A percentile compares a stretch with the other conserved stretches of the same genome.
phyloP scores from a whole-genome alignment of 208 protist genomes.

The Wallacemonas collosoma region DNA sequence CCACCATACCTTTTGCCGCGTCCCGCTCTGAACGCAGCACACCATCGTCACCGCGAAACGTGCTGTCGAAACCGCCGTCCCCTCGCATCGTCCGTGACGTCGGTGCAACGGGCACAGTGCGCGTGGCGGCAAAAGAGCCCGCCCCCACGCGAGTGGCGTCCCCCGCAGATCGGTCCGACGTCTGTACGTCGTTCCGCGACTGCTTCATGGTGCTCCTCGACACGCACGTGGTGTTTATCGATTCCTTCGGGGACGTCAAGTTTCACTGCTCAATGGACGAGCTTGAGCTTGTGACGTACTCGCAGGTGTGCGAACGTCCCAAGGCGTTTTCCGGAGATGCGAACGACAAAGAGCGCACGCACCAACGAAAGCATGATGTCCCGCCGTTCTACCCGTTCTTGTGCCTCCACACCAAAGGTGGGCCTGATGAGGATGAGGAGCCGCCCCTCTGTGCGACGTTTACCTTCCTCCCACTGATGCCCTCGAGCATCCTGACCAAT shows the following conservation, averaged over 20 bases:
- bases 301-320: constrained; percentile 13
- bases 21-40: too few species aligned
- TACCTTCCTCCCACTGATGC: constrained; percentile 24
- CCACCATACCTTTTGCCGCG: not conserved
- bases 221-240: constrained; percentile 42
- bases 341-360: not conserved
- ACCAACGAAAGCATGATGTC: constrained; percentile 5
- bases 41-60: not conserved
- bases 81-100: not conserved
- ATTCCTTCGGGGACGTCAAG: constrained; percentile 43
- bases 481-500: not conserved
- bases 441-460: constrained; percentile 25
- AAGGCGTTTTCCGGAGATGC: not conserved
- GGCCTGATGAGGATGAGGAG: constrained; percentile 20
- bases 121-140: not conserved
- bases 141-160: not conserved
- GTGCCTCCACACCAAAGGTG: constrained; percentile 18
- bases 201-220: constrained; percentile 39
- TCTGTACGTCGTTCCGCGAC: constrained; percentile 28
- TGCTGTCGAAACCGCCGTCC: not conserved
- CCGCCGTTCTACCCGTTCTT: constrained; percentile 23
- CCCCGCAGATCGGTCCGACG: not conserved
- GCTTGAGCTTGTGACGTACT: constrained; percentile 34
- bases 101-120: too few species aligned
- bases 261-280: constrained; percentile 41